Evolutionary conservation across 805 yeast genomes (phyloP), one percentile per base, ranked within the genome.

Genomic region (Suhomyces pyralidae): DNA sequence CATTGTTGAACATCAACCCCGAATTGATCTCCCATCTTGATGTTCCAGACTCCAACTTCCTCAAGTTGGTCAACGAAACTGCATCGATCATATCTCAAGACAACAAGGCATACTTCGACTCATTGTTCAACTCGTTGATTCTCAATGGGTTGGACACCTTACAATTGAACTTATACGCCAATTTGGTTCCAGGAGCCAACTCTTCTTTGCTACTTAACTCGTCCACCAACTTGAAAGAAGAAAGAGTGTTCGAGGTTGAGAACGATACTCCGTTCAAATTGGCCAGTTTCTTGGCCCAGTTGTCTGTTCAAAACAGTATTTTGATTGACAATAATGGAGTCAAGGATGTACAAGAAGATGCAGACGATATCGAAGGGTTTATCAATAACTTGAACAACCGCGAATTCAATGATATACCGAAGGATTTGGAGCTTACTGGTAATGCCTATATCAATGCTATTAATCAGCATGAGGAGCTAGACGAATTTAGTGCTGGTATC

Each of bases 401-500:
- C 14, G 59, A 56, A 15, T 56, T 58, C 19, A 36, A 28, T 10
- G 45, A 30, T 5, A 40, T 15, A 15, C 36, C 46, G 19, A 45
- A 34, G 22, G 56, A 56, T 24, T 45, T 51, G n/a, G 67, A 59
- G 24, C 56, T 53, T 68, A 78, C 68, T 1, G 80, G 79, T 10
- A 75, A 75, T 55, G 62, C 66, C 14, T 75, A 67, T 57, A 61
- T 75, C 34, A 73, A 71, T 59, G 66, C 55, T 49, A 56, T 73
- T 52, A 73, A 72, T 58, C 69, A 66, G 40, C 60, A 69, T 30
- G 84, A 81, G 15, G 90, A 85, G 57, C 77, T 92, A 52, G 96
- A 89, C 58, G 97, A 90, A 55, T 79, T 92, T 59, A 86, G 96
- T 70, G 97, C 97, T 4, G 80, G 90, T 58, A 92, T 92, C 7